Evolutionary conservation across 257 asterid genomes (phyloP).

Genomic region (Solanum pimpinellifolium): DNA sequence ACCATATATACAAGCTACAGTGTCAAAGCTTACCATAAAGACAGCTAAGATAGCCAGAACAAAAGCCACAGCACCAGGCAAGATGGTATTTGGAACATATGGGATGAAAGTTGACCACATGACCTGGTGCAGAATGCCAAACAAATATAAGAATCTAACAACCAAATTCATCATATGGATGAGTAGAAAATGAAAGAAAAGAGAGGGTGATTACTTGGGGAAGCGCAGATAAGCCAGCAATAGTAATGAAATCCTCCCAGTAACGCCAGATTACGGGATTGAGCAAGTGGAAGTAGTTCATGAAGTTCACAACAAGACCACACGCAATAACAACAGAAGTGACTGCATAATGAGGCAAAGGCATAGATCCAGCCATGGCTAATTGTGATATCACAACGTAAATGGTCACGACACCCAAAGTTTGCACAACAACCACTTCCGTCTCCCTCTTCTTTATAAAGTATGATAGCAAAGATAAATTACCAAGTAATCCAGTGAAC

Average conservation of each 20-base stretch:
- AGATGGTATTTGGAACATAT: constrained; percentile 60
- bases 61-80: constrained; percentile 70
- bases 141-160: not conserved
- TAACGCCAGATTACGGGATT: constrained; percentile 56
- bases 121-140: constrained; percentile 29
- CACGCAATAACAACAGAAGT: constrained; percentile 64
- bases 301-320: constrained; percentile 63
- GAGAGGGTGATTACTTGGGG: constrained; percentile 51
- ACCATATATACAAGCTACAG: not conserved
- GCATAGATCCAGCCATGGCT: constrained; percentile 96
- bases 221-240: constrained; percentile 78
- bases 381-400: constrained; percentile 77
- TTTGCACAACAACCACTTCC: constrained; percentile 79
- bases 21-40: constrained; percentile 48
- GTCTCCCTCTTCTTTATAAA: constrained; percentile 83
- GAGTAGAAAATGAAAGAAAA: not conserved
- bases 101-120: constrained; percentile 99
- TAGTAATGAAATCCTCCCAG: constrained; percentile 90
- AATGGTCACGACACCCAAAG: constrained; percentile 70
- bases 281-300: constrained; percentile 60
- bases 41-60: constrained; percentile 41
- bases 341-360: constrained; percentile 70
- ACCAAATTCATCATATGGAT: not conserved
- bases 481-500: constrained; percentile 97
- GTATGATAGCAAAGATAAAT: constrained; percentile 74